These are phyloP conservation scores for Candida sanyaensis DNA, from an alignment of 1,139 yeast species.

Conservation along the genomic window DNA sequence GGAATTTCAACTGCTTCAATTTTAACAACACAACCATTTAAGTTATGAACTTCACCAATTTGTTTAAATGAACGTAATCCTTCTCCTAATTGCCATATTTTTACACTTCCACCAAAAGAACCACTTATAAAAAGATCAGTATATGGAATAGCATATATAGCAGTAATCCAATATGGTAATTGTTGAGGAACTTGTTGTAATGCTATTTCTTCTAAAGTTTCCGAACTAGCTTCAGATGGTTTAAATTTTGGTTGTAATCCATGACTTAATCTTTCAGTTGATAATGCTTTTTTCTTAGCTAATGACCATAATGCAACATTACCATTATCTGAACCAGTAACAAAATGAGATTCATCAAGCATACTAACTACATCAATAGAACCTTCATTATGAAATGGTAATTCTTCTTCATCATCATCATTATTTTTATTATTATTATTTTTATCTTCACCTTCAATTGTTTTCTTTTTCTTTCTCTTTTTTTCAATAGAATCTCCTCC, in stretches of 20 bases:
- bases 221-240: constrained; percentile 68
- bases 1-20: constrained; percentile 67
- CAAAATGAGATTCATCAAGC: constrained; percentile 90
- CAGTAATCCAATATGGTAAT: constrained; percentile 85
- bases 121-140: constrained; percentile 85
- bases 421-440: background rate
- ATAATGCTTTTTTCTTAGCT: constrained; percentile 85
- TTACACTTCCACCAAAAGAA: constrained; percentile 78
- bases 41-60: constrained; percentile 56
- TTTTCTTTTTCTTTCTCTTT: constrained; percentile 39
- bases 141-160: constrained; percentile 85
- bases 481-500: constrained; percentile 72
- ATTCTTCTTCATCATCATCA: constrained; percentile 17
- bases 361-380: constrained; percentile 87
- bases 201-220: constrained; percentile 42
- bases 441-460: constrained; percentile 25
- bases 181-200: constrained; percentile 60
- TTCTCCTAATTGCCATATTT: constrained; percentile 70
- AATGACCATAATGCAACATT: constrained; percentile 84
- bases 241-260: constrained; percentile 62
- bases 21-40: constrained; percentile 72
- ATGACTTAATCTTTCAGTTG: constrained; percentile 69
- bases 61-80: constrained; percentile 60
- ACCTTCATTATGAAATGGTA: constrained; percentile 68
- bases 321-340: constrained; percentile 96